Evolutionary conservation across 495 filamentous ascomycete genomes (phyloP).

Genomic region (Xylaria telfairii): DNA sequence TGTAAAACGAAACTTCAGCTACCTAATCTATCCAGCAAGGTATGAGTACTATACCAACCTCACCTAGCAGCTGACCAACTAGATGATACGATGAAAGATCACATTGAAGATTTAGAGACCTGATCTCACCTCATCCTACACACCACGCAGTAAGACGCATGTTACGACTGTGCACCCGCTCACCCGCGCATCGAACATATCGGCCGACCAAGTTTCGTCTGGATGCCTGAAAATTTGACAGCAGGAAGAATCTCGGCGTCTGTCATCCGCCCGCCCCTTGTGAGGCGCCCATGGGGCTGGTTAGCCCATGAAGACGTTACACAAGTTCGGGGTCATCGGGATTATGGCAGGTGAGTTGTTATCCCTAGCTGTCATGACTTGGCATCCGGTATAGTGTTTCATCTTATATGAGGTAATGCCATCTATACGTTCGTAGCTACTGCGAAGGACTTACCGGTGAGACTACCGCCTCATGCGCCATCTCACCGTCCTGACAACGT

Average conservation of each 20-base stretch:
- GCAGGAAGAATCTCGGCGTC: background rate
- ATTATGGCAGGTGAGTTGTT: background rate
- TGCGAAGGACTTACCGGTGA: background rate
- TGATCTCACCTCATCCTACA: conserved; percentile 15
- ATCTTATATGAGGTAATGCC: background rate
- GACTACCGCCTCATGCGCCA: background rate
- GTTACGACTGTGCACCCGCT: background rate
- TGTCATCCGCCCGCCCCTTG: background rate
- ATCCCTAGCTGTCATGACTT: background rate
- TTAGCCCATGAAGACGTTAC: background rate
- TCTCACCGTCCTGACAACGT: background rate
- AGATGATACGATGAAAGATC: background rate
- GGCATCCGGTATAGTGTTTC: background rate
- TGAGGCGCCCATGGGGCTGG: background rate
- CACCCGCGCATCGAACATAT: background rate
- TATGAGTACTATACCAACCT: background rate
- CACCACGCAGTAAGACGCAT: background rate
- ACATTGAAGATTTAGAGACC: background rate
- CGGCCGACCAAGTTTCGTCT: background rate
- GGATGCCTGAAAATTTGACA: background rate
- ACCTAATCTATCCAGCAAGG: background rate
- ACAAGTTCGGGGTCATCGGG: background rate
- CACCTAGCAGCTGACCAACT: background rate
- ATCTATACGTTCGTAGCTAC: background rate
- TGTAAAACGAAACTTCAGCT: background rate